Evolutionary conservation across 2,329 filamentous ascomycete species (phyloP).

Genomic region (Phoma herbarum): DNA sequence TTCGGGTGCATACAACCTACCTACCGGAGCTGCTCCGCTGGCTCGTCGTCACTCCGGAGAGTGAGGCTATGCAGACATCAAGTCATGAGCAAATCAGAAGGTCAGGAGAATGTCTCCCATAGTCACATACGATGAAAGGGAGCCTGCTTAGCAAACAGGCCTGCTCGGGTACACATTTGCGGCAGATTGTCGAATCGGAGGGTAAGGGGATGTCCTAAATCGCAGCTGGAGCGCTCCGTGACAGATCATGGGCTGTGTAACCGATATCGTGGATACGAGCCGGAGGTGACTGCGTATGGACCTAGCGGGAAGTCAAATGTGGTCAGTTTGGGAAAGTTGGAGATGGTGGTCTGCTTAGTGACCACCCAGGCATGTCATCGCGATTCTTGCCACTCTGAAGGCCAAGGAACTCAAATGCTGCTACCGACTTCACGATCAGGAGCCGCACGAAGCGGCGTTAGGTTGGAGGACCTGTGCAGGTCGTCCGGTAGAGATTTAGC

Average conservation of each 20-base stretch:
- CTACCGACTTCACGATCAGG: not conserved
- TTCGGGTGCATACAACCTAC: not conserved
- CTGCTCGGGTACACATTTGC: conserved; percentile 1
- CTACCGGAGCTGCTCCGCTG: conserved; percentile 21
- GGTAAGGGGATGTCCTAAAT: not conserved
- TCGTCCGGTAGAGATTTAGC: not conserved
- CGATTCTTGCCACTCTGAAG: not conserved
- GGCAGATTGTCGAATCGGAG: conserved; percentile 6
- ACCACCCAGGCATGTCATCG: not conserved
- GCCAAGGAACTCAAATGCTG: not conserved
- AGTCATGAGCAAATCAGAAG: conserved; percentile 16
- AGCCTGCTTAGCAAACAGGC: not conserved
- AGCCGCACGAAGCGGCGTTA: not conserved
- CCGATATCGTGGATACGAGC: conserved; percentile 2
- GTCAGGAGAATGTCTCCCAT: not conserved
- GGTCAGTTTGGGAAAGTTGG: not conserved
- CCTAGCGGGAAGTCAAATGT: not conserved
- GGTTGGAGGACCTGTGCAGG: not conserved
- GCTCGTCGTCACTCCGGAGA: conserved; percentile 2
- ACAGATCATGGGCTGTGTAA: not conserved
- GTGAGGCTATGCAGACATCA: conserved; percentile 8
- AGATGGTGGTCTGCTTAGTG: not conserved
- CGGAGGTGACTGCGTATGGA: conserved; percentile 8
- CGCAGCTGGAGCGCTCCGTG: not conserved
- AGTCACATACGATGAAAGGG: conserved; percentile 9